Base-by-base conservation (phyloP, 768 basidiomycete species). In the Tricholoma matsutake region DNA sequence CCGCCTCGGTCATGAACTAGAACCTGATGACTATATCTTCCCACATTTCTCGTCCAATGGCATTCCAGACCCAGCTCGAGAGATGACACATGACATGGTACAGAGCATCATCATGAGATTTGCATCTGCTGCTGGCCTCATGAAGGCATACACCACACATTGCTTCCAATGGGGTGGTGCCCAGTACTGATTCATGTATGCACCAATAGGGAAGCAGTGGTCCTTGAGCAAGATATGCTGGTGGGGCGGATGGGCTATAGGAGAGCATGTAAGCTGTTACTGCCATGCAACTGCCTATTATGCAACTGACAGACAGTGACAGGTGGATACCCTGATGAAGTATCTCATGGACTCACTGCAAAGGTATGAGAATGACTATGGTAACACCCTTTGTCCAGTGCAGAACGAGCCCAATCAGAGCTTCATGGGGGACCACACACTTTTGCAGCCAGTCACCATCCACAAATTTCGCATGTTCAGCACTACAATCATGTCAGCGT, bases 161-260 rank as follows among this genome's bases (percentile, higher is more conserved):
- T 73, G 68, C 43, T 74, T 73, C 41, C 70, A 69, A 8, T 62
- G 72, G 16, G 74, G 75, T 4, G 75, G 76, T 0, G 69, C 73
- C 1, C 74, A 76, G 58, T 76, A 76, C 53, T 60, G 67, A 0
- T 73, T 76, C 56, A 75, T 75, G 69, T 75, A 65, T 64, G 75
- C 75, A 1, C 76, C 72, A 1, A 32, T 73, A 1, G 47, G 47
- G 2, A 49, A 13, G 25, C 62, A 68, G 6, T 79, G 77, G 76
- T 56, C 67, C 0, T 53, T 77, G 22, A 51, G 54, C 1, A 56
- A 45, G 6, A 68, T 76, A 11, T 57, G 65, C n/a, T 76, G 75
- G 76, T 77, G 75, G 75, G 75, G 74, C 1, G 73, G 75, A 2
- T 77, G 75, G 76, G 72, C 73, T 49, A 25, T 28, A 25, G 47